A percentile compares a stretch with the other conserved stretches of the same genome.
These are phyloP conservation scores for Solanum ossicruentum DNA, from an alignment of 257 asterid species.

Conservation along the genomic window DNA sequence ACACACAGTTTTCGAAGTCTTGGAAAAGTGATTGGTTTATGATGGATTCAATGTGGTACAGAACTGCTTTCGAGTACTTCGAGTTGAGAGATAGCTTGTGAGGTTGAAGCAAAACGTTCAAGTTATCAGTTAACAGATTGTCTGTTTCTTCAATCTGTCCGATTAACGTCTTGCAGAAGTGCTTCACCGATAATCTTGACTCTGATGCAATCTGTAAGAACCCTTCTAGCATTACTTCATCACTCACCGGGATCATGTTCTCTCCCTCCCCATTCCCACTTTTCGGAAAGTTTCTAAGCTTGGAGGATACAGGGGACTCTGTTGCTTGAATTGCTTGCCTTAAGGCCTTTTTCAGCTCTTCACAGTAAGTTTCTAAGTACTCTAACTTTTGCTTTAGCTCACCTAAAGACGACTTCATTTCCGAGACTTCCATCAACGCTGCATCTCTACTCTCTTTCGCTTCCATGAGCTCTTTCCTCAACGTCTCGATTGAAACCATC, in stretches of 20 bases:
- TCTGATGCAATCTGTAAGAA: slow-evolving; percentile 80
- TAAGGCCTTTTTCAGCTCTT: slow-evolving; percentile 64
- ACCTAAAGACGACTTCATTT: slow-evolving; percentile 53
- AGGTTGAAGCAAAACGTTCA: slow-evolving; percentile 54
- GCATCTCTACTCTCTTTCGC: slow-evolving; percentile 54
- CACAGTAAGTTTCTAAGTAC: slow-evolving; percentile 62
- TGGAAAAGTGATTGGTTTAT: slow-evolving; percentile 71
- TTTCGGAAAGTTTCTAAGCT: slow-evolving; percentile 23
- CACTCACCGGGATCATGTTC: slow-evolving; percentile 41
- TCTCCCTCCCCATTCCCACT: slow-evolving; percentile 28
- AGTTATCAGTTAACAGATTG: slow-evolving; percentile 25
- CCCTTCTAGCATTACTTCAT: slow-evolving; percentile 72
- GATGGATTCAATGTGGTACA: slow-evolving; percentile 71
- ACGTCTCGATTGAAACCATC: slow-evolving; percentile 25
- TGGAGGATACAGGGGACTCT: slow-evolving; percentile 12
- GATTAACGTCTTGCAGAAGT: slow-evolving; percentile 63
- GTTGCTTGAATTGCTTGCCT: slow-evolving; percentile 31
- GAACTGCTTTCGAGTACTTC: slow-evolving; percentile 41
- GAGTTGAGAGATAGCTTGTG: slow-evolving; percentile 46
- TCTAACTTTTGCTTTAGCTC: slow-evolving; percentile 57
- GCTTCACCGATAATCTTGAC: slow-evolving; percentile 71
- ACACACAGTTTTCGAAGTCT: slow-evolving; percentile 74
- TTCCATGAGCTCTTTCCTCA: slow-evolving; percentile 44
- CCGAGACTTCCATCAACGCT: slow-evolving; percentile 51
- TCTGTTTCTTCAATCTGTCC: slow-evolving; percentile 46